Conservation (phyloP, 148 eudicot species). For the Arctostaphylos glauca region DNA sequence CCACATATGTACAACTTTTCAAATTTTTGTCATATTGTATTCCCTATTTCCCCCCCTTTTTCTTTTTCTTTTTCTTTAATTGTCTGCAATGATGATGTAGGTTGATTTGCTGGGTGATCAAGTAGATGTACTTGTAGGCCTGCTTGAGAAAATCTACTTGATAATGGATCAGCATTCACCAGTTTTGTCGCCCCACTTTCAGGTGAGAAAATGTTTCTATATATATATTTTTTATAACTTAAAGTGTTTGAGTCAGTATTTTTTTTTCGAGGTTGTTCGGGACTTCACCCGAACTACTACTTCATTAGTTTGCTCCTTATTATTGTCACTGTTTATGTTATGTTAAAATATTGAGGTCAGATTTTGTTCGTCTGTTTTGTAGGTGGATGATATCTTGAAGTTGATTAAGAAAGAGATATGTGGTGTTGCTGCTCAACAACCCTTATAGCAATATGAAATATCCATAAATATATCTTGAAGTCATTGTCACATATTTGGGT, state of each 20-base stretch:
- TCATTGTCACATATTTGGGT: too few relatives aligned
- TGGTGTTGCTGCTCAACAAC: neutral
- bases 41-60: neutral
- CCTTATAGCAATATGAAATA: neutral
- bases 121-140: conserved; percentile 51
- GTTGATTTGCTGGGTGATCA: conserved; percentile 80
- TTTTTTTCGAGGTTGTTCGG: too few relatives aligned
- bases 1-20: neutral
- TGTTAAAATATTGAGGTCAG: neutral
- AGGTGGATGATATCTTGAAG: conserved; percentile 50
- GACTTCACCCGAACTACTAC: too few relatives aligned
- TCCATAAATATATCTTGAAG: too few relatives aligned
- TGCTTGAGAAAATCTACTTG: conserved; percentile 51
- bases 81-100: conserved; percentile 24
- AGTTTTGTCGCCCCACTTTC: conserved; percentile 35
- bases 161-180: conserved; percentile 41
- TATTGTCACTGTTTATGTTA: too few relatives aligned
- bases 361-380: conserved; percentile 20
- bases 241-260: too few relatives aligned
- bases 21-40: neutral
- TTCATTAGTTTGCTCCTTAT: too few relatives aligned
- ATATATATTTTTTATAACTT: too few relatives aligned
- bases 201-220: conserved; percentile 33
- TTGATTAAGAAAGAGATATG: conserved; percentile 49
- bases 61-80: neutral